Base-by-base conservation (phyloP, 2,329 filamentous ascomycete genomes). In the Xylariaceae sp. region DNA sequence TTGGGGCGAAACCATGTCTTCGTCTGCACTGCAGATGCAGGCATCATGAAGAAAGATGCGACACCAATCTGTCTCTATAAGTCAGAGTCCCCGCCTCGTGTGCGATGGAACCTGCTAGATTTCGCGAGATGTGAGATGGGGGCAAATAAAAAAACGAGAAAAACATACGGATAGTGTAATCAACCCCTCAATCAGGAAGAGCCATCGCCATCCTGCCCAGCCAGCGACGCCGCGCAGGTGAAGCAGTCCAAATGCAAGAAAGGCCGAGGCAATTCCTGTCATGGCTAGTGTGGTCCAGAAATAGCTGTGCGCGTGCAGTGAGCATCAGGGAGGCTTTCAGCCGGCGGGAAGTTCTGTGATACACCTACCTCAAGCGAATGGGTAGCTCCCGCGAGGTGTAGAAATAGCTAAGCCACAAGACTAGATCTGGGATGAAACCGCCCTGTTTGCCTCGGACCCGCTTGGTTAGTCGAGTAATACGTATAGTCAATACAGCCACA, bases 131-230 rank as follows among this genome's bases (percentile, higher is more conserved):
- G 4, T 11, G 5, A 18, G 22, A 29, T 12, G n/a, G n/a, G n/a
- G n/a, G n/a, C n/a, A n/a, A n/a, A n/a, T n/a, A n/a, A n/a, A n/a
- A n/a, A n/a, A n/a, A n/a, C n/a, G n/a, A n/a, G n/a, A n/a, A n/a
- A n/a, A n/a, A 32, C 45, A 34, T 38, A 48, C 49, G 3, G 57
- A 19, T 2, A 72, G 48, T 1, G 72, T 78, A 23, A 78, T 58
- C 3, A 67, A 38, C 0, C 71, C 73, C 43, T 80, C 75, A 18
- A 79, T 61, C 0, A 77, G 50, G 43, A 77, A 72, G 5, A 74
- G 53, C 65, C 68, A 73, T 5, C 55, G 49, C 61, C 61, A 65
- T 2, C 61, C 61, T 3, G 44, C 56, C 43, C 53, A 57, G 7
- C 59, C 59, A 5, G 49, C 30, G 9, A 61, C 38, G n/a, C 59